Evolutionary conservation across 352 stramenopile species (phyloP), one percentile per base, ranked within the genome.

Genomic region (Poterioochromonas sp.): DNA sequence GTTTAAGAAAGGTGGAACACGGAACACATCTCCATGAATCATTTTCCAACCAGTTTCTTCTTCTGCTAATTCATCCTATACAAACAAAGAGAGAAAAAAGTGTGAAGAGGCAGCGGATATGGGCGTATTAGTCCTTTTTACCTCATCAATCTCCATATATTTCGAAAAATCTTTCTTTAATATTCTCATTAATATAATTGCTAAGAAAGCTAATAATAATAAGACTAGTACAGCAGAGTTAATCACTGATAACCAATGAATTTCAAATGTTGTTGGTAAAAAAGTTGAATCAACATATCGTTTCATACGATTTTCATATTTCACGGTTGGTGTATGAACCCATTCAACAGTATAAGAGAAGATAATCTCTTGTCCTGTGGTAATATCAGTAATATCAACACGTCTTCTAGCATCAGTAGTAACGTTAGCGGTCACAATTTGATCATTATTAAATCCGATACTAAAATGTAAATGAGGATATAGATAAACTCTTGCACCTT

Each of bases 221-320:
- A 98, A 88, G 11, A 98, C 94, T 49, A 98, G 85, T 40, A 98
- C 93, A 79, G 97, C 97, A 78, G 92, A 96, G 83, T 98, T 99
- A 85, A 98, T 97, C 82, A 98, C 97, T 26, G 90, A 96, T 60
- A 98, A 90, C 94, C 95, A 98, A 85, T 98, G 94, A 79, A 98
- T 95, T 84, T 88, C 91, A 86, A 90, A 89, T 54, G 81, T 90
- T 77, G 81, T 81, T n/a, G 86, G 86, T 44, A 93, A 83, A 73
- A 92, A 91, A 44, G 83, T 81, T 20, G 82, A 88, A 77, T 92
- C 85, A 8, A 83, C 81, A 83, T 93, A 93, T 63, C 83, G 76
- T 34, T 84, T 85, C 85, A 96, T 94, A 62, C 93, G 88, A 76
- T 96, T 85, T 68, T 94, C 93, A 80, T 91, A 97, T 34, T 84